Base-by-base conservation (phyloP, 805 yeast species). In the Candida palmyrensis region DNA sequence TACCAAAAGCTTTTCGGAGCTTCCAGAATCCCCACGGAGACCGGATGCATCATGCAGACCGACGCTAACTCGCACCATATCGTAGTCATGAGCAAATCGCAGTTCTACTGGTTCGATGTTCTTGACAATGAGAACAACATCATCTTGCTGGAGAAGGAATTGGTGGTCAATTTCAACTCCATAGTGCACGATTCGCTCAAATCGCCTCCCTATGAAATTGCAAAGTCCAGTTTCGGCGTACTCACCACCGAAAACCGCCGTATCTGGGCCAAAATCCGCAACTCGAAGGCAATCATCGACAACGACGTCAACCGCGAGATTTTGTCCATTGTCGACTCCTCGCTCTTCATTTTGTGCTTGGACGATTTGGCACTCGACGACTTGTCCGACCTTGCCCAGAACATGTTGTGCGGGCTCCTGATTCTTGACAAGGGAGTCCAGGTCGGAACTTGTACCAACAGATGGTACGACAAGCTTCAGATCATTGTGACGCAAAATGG, bases 101-200 rank as follows among this genome's bases (percentile, higher is more conserved):
- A 88, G 57, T 85, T 87, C 56, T 88, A 88, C 60, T 88, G 96
- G 96, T 88, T 88, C 53, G 96, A 88, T 52, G 97, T 88, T 2
- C 63, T 88, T 46, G 94, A 87, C 56, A 68, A 69, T 30, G 62
- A 77, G 41, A 77, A 83, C 52, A 79, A 84, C 49, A 66, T 88
- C 41, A 70, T 87, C 30, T 65, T 88, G 51, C 69, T 81, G 2
- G 90, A 86, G 49, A 76, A 73, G 35, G 94, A 86, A 53, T 68
- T 88, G 44, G 79, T 76, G 36, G 66, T 79, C 52, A 87, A 86
- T 57, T 77, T 83, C 50, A 75, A 79, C 38, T 74, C 86, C 8
- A 85, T 88, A 37, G 69, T 88, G 27, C 75, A 73, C 35, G 97
- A 88, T 56, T 84, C 92, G 9, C 62, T 65, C 40, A 49, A 51